Evolutionary conservation across 768 basidiomycete genomes (phyloP).

Genomic region (Lactarius pseudohatsudake): DNA sequence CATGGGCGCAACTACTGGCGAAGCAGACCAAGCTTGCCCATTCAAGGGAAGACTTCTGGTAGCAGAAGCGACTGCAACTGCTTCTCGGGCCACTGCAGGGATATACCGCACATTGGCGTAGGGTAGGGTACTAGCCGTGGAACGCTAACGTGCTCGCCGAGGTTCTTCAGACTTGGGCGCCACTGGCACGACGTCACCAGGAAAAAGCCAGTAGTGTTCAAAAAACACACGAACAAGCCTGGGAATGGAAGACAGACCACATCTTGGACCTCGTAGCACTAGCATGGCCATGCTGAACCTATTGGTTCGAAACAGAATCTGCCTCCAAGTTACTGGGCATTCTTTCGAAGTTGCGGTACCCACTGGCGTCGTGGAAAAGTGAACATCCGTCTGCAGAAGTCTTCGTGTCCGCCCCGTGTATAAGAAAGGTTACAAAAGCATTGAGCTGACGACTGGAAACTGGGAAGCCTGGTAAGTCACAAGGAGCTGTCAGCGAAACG

Average conservation of each 20-base stretch:
- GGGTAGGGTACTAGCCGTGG: not conserved
- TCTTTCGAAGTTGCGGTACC: not conserved
- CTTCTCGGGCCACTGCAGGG: not conserved
- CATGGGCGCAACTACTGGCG: not conserved
- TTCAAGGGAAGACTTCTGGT: not conserved
- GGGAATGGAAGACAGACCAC: not conserved
- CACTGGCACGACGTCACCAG: not conserved
- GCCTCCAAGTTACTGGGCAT: not conserved
- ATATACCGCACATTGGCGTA: not conserved
- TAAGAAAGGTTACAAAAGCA: not conserved
- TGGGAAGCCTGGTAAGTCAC: not conserved
- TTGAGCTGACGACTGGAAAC: not conserved
- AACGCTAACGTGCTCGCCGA: not conserved
- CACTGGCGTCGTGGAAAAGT: not conserved
- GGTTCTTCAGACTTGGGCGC: not conserved
- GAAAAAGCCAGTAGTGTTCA: not conserved
- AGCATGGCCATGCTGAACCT: not conserved
- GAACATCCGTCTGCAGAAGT: not conserved
- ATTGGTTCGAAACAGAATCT: not conserved
- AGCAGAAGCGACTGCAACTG: not conserved
- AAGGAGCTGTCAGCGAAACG: not conserved
- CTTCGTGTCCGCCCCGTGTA: not conserved
- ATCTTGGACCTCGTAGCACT: not conserved
- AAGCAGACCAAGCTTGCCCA: not conserved
- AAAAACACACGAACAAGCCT: not conserved